Evolutionary conservation across 2,329 filamentous ascomycete genomes (phyloP).

Genomic region (Penicillium sp.): DNA sequence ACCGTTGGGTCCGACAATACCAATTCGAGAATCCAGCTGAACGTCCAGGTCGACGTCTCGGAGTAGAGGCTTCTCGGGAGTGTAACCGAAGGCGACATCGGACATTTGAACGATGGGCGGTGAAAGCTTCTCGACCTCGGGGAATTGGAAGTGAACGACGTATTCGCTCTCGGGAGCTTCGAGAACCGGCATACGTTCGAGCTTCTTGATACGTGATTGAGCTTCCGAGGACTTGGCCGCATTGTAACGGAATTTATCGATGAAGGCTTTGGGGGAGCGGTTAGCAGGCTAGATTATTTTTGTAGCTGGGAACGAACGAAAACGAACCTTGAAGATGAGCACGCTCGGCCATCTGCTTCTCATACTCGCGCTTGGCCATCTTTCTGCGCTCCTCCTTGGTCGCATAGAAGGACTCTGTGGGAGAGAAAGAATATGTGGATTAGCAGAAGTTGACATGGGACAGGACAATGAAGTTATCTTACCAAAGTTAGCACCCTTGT

Average conservation of each 20-base stretch:
- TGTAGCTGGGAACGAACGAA: neutral
- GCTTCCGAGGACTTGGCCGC: slow-evolving; percentile 97
- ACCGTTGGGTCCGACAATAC: slow-evolving; percentile 98
- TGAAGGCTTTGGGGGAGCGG: slow-evolving; percentile 58
- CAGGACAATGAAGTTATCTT: slow-evolving; percentile 15
- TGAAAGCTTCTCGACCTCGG: slow-evolving; percentile 93
- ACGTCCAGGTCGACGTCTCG: slow-evolving; percentile 89
- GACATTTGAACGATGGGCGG: slow-evolving; percentile 98
- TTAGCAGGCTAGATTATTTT: slow-evolving; percentile 7
- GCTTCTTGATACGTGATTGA: slow-evolving; percentile 97
- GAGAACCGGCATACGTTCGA: slow-evolving; percentile 92
- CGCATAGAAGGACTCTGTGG: slow-evolving; percentile 79
- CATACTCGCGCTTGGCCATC: slow-evolving; percentile 93
- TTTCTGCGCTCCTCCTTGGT: slow-evolving; percentile 96
- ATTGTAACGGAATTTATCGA: slow-evolving; percentile 99
- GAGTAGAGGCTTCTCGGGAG: slow-evolving; percentile 69
- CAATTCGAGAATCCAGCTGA: slow-evolving; percentile 94
- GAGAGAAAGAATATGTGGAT: slow-evolving; percentile 4
- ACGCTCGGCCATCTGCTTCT: slow-evolving; percentile 92
- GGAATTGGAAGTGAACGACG: slow-evolving; percentile 93
- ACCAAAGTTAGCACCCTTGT: slow-evolving; percentile 90
- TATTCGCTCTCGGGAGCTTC: slow-evolving; percentile 90
- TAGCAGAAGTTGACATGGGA: slow-evolving; percentile 10
- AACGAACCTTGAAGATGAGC: slow-evolving; percentile 71
- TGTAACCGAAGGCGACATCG: slow-evolving; percentile 85